Conservation (phyloP, 179 eudicot species). For the Silene coronaria region DNA sequence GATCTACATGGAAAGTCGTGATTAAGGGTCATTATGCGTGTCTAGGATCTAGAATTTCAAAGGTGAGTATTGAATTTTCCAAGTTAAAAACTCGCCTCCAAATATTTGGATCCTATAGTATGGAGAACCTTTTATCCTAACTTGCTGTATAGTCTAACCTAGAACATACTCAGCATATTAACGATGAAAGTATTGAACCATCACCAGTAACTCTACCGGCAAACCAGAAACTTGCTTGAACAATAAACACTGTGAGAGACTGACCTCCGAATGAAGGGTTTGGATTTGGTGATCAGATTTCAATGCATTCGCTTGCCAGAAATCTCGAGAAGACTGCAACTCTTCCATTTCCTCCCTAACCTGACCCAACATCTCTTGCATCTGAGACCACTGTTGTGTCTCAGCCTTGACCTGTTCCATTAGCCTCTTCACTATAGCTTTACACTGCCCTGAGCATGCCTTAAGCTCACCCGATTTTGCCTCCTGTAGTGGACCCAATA, state of each 20-base stretch:
- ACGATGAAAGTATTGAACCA: background rate
- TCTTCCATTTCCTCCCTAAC: conserved; percentile 87
- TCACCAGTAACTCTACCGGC: background rate
- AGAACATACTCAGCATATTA: background rate
- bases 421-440: conserved; percentile 60
- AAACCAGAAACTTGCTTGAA: background rate
- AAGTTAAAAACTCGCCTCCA: too few relatives aligned
- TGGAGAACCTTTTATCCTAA: too few relatives aligned
- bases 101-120: too few relatives aligned
- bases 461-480: conserved; percentile 29
- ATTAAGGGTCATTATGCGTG: too few relatives aligned
- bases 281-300: conserved; percentile 44
- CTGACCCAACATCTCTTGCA: conserved; percentile 86
- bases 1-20: too few relatives aligned
- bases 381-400: conserved; percentile 95
- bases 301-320: conserved; percentile 78
- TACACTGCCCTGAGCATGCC: conserved; percentile 70
- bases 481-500: conserved; percentile 37
- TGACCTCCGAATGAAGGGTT: conserved; percentile 45
- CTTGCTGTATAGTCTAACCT: too few relatives aligned
- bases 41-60: too few relatives aligned
- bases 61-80: too few relatives aligned
- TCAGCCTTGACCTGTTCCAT: conserved; percentile 90
- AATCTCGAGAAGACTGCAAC: conserved; percentile 70
- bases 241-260: conserved; percentile 5